Evolutionary conservation across 2,329 filamentous ascomycete species (phyloP).

Genomic region (Falciphora oryzae): DNA sequence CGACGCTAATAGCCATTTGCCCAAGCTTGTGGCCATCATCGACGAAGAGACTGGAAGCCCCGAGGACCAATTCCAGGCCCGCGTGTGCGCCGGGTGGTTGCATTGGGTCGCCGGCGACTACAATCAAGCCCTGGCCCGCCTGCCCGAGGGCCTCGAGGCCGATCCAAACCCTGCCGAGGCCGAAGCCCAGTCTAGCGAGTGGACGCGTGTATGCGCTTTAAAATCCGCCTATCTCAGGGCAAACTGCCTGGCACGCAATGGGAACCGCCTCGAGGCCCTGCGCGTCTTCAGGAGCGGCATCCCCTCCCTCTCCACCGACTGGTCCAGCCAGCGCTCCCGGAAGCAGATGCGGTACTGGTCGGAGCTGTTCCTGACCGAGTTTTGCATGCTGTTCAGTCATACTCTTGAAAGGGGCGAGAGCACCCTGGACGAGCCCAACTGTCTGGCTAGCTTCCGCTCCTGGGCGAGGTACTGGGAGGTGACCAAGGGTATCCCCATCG

Average conservation of each 20-base stretch:
- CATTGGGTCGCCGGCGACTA: constrained; percentile 74
- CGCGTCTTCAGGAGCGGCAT: constrained; percentile 61
- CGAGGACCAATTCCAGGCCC: constrained; percentile 69
- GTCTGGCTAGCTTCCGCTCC: constrained; percentile 53
- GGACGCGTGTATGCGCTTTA: constrained; percentile 76
- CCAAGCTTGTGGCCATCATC: constrained; percentile 50
- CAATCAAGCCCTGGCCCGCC: constrained; percentile 48
- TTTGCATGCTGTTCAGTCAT: constrained; percentile 63
- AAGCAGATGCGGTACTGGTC: constrained; percentile 72
- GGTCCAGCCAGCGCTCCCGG: constrained; percentile 44
- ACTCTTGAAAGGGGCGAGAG: constrained; percentile 46
- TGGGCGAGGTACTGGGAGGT: constrained; percentile 67
- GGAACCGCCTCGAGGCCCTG: constrained; percentile 53
- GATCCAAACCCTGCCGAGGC: constrained; percentile 38
- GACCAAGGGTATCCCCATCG: constrained; percentile 36
- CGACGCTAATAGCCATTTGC: constrained; percentile 35
- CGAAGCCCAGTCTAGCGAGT: constrained; percentile 56
- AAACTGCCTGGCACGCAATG: constrained; percentile 48
- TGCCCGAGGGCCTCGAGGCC: constrained; percentile 59
- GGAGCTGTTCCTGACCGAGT: constrained; percentile 69
- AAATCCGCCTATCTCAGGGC: constrained; percentile 76
- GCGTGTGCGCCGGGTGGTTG: constrained; percentile 78
- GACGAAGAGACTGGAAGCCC: constrained; percentile 47
- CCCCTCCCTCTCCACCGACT: constrained; percentile 52
- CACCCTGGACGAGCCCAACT: constrained; percentile 45